Base-by-base conservation (phyloP, 768 basidiomycete species). In the Phanerochaete carnosa region DNA sequence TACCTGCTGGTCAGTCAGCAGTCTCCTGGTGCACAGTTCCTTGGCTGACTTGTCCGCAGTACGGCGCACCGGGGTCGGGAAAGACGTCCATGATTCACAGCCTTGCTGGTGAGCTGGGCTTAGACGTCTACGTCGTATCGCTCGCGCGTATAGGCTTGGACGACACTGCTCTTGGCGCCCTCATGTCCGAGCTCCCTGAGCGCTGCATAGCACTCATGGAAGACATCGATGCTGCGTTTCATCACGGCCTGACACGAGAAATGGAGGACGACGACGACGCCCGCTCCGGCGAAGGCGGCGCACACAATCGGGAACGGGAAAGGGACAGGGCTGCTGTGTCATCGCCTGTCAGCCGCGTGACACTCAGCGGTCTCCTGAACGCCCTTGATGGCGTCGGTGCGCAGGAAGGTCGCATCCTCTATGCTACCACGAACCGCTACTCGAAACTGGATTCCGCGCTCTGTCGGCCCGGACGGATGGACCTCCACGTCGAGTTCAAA, bases 161-260 rank as follows among this genome's bases (percentile, higher is more conserved):
- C 66, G 90, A 92, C 68, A 74, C 77, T 1, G 69, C 73, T 8
- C 80, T 91, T 26, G 79, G 76, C 55, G 77, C 83, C 43, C 76
- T 90, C 45, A 83, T 91, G 60, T 77, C 80, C 9, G 75, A 78
- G 1, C 77, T 92, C 1, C 90, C 91, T n/a, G 79, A 84, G 59
- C 78, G 79, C 64, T 90, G 87, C 66, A 87, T 93, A 58, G 83
- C 86, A 4, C 77, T 94, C 35, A 90, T 94, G 83, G 90, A 93
- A 70, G 92, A 93, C 69, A 87, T 93, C 57, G 92, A 94, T 64
- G 89, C 86, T 2, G 90, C 89, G 2, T 89, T 92, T 73, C 74
- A 75, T 32, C 77, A 75, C 46, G 73, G 75, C 23, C 64, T 81
- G 53, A 62, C 58, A 47, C 68, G 70, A 39, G 60, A 66, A 53